These are phyloP conservation scores for Tetraselmis chui DNA, from an alignment of 139 green algal species.

Conservation along the genomic window DNA sequence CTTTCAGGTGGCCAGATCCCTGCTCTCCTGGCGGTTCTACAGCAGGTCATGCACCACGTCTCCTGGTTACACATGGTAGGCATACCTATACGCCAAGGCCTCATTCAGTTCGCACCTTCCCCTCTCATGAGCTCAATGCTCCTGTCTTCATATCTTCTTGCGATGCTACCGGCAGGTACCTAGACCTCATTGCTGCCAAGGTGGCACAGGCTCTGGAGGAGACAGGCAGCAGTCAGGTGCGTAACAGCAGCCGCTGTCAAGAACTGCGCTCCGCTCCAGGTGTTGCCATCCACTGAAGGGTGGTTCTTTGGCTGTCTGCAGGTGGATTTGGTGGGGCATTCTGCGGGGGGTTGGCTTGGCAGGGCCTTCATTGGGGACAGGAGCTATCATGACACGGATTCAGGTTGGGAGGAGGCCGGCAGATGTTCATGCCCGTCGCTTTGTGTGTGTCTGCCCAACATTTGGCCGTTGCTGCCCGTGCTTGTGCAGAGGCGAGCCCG, in stretches of 20 bases:
- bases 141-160: constrained; percentile 22
- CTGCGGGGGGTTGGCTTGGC: constrained; percentile 62
- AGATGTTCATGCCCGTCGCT: not conserved
- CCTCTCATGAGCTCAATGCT: not conserved
- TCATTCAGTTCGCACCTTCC: too few species aligned
- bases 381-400: constrained; percentile 15
- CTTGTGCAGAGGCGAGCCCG: not conserved
- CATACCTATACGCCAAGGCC: too few species aligned
- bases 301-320: constrained; percentile 5
- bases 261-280: not conserved
- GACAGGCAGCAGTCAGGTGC: constrained; percentile 24
- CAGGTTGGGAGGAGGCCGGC: not conserved
- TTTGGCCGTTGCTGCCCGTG: not conserved
- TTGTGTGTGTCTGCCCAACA: not conserved
- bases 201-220: constrained; percentile 41
- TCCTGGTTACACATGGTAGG: constrained; percentile 40
- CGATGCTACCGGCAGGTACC: too few species aligned
- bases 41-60: constrained; percentile 29
- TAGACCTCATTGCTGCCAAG: constrained; percentile 38
- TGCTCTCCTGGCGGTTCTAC: constrained; percentile 51
- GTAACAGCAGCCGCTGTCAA: not conserved
- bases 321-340: constrained; percentile 52
- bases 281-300: not conserved
- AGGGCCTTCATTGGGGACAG: constrained; percentile 42
- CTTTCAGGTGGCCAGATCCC: constrained; percentile 33